These are phyloP conservation scores for Penicillium janthinellum DNA, from an alignment of 2,329 filamentous ascomycete species.

Conservation along the genomic window DNA sequence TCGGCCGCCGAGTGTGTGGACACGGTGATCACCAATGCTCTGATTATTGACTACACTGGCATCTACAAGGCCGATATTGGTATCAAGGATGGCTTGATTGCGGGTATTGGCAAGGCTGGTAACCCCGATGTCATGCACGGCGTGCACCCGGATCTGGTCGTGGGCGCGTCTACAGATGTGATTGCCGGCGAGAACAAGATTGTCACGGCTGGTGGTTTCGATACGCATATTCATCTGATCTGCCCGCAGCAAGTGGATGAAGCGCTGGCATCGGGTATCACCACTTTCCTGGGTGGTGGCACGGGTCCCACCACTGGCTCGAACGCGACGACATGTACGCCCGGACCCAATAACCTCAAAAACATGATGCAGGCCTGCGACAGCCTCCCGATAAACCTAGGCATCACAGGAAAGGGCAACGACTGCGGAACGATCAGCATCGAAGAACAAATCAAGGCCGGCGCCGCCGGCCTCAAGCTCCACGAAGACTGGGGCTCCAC, in stretches of 20 bases:
- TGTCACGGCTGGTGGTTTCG: constrained; percentile 84
- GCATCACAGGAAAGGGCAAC: constrained; percentile 92
- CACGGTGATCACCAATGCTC: constrained; percentile 82
- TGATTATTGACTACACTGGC: constrained; percentile 87
- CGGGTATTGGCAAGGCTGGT: constrained; percentile 88
- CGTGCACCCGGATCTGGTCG: constrained; percentile 73
- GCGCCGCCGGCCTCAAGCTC: constrained; percentile 86
- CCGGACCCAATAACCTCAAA: constrained; percentile 77
- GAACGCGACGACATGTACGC: constrained; percentile 91
- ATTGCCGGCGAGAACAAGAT: constrained; percentile 90
- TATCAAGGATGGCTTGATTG: constrained; percentile 82
- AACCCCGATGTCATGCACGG: constrained; percentile 98
- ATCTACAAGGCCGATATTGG: constrained; percentile 98
- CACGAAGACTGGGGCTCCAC: constrained; percentile 97
- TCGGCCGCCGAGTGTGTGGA: constrained; percentile 73
- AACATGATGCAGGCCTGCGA: constrained; percentile 91
- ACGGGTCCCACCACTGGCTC: constrained; percentile 91
- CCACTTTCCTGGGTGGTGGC: constrained; percentile 86
- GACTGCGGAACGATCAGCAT: constrained; percentile 72
- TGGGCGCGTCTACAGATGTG: constrained; percentile 88
- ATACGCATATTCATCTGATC: constrained; percentile 91
- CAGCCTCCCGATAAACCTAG: constrained; percentile 77
- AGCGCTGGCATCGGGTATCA: constrained; percentile 80
- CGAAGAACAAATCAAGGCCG: constrained; percentile 77
- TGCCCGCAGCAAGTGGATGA: constrained; percentile 90